phyloP scores from a whole-genome alignment of 495 filamentous ascomycete species.

The Aspergillus sclerotiicarbonarius region DNA sequence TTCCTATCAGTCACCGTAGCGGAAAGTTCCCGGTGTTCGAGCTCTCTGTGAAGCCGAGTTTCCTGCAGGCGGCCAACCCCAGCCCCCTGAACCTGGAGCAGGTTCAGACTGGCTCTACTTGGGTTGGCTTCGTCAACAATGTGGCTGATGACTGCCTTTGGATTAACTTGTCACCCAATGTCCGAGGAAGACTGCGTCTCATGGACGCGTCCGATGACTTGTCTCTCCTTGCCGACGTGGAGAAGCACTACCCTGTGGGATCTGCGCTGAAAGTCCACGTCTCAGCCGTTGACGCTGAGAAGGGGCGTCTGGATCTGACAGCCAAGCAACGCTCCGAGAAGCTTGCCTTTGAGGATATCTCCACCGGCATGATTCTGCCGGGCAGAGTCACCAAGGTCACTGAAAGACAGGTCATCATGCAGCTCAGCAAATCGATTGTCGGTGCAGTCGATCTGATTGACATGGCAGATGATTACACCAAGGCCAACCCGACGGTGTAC shows the following conservation, averaged over 20 bases:
- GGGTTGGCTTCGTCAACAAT: constrained; percentile 88
- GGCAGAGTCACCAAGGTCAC: constrained; percentile 81
- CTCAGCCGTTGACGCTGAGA: constrained; percentile 66
- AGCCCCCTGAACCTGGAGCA: constrained; percentile 68
- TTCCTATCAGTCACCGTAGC: constrained; percentile 82
- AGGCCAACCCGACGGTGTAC: constrained; percentile 64
- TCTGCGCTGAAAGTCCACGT: constrained; percentile 79
- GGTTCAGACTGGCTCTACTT: constrained; percentile 64
- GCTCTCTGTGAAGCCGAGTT: constrained; percentile 77
- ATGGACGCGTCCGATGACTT: constrained; percentile 86
- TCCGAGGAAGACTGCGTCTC: constrained; percentile 75
- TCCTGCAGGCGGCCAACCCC: constrained; percentile 53
- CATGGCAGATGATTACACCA: constrained; percentile 78
- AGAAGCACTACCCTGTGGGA: constrained; percentile 83
- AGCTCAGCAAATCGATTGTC: constrained; percentile 72
- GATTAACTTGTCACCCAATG: constrained; percentile 88
- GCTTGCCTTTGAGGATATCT: constrained; percentile 65
- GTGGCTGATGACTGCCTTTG: constrained; percentile 72
- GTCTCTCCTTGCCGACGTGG: constrained; percentile 67
- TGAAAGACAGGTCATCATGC: constrained; percentile 79
- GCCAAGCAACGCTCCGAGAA: constrained; percentile 58
- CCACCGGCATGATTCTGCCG: constrained; percentile 73
- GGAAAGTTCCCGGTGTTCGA: constrained; percentile 80
- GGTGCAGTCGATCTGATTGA: constrained; percentile 75
- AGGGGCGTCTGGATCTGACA: constrained; percentile 77